Evolutionary conservation across 2,329 filamentous ascomycete species (phyloP), one percentile per base, ranked within the genome.

Genomic region (Aspergillus tamarii): DNA sequence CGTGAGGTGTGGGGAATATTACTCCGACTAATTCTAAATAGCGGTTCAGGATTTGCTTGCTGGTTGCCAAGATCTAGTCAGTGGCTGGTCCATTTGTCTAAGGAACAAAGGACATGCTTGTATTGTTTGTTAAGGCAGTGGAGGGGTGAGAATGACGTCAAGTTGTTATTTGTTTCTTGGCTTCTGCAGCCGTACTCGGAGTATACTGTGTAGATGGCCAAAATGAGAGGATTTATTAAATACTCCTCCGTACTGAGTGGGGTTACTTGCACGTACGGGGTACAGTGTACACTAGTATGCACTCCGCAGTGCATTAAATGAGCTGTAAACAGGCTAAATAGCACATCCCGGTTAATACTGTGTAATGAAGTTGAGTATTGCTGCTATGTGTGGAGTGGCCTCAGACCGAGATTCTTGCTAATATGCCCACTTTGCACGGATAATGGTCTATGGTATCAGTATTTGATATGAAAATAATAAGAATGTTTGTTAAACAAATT

Each of bases 241-340:
- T 32, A 34, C 26, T 19, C 21, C 26, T 26, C 26, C 26, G 26
- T 26, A 26, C 41, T 4, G n/a, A 34, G 50, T 53, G 50, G 50
- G 50, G 30, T 11, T 36, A 23, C 19, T 30, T 53, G 16, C 50
- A 53, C n/a, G 23, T 21, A 26, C 26, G 5, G 26, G 2, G 26
- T 26, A 26, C 26, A 26, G 26, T 3, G 26, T 26, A n/a, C 30
- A 21, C 11, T 36, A n/a, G n/a, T n/a, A 36, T 54, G 52, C 52
- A 54, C 52, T 54, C 52, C 52, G n/a, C 52, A 54, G 3, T 54
- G 11, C 52, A 23, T 36, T 54, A 14, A 54, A 14, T 54, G 46
- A 50, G 30, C 5, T 50, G 26, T 28, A 19, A n/a, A 54, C 19
- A 36, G 52, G 16, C 50, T 54, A 54, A 21, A 36, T 54, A 12